Evolutionary conservation across 164 flowering plant species (phyloP), one percentile per base, ranked within the genome.

Genomic region (Chimonanthus praecox): DNA sequence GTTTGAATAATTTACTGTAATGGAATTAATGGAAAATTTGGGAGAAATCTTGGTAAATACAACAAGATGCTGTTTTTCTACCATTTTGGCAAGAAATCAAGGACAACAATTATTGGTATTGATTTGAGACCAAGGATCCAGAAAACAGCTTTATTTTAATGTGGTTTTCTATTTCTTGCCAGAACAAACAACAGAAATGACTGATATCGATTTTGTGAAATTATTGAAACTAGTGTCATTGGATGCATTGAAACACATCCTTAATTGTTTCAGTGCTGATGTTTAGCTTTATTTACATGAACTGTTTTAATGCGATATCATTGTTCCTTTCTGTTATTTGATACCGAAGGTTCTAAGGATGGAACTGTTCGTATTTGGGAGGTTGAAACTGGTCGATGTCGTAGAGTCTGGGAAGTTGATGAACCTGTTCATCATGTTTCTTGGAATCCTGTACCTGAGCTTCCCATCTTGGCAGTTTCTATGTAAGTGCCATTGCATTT

Each of bases 361-460:
- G 95, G 94, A 73, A 87, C 94, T 71, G 90, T 96, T 18, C 95
- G 99, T 54, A 54, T 96, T 68, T 96, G 99, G 99, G 98, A 96
- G 78, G 89, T 96, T 79, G 96, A 86, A 80, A 89, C 93, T 85
- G 92, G 94, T 67, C 86, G 97, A 79, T 92, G 97, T 68, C 81
- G 88, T 67, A 85, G 76, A 82, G 81, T 84, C 10, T 96, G 93
- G 94, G 88, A 86, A 48, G 47, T 92, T 71, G 93, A 85, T 69
- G 92, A 88, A 83, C 75, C 88, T 65, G 87, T 94, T 18, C 84
- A 78, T 13, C 81, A 76, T 73, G 98, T 96, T 71, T 87, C 96
- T 51, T 96, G 99, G 98, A 96, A 96, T 86, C 99, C 99, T 73
- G 67, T 78, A 69, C 79, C 84, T 6, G 89, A 87, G 71, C 89